Evolutionary conservation across 23 red algal genomes (phyloP).

Genomic region (Gracilaria domingensis): DNA sequence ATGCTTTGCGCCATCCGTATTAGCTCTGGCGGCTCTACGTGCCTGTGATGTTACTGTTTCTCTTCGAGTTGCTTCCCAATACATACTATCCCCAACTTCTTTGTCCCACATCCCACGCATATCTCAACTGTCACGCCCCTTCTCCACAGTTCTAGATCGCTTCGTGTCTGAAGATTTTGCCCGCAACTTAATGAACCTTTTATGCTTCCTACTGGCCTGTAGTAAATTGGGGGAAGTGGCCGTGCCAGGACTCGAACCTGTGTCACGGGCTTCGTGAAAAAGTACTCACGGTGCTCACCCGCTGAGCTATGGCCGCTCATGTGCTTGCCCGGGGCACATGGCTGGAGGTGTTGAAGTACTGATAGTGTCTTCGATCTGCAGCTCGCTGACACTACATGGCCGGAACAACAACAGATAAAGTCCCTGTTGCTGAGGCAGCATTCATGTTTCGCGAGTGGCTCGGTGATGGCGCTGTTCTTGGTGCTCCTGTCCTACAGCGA

Average conservation of each 20-base stretch:
- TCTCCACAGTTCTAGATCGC: conserved; percentile 56
- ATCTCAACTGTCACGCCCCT: conserved; percentile 50
- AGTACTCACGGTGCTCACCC: no score
- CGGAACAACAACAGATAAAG: conserved; percentile 63
- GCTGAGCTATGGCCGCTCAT: no score
- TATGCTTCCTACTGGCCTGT: conserved; percentile 92
- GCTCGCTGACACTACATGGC: no score
- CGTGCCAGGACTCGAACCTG: no score
- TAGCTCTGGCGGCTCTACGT: conserved; percentile 60
- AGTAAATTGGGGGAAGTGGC: no score
- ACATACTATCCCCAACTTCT: background rate
- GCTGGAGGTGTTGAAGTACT: no score
- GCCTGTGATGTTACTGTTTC: conserved; percentile 52
- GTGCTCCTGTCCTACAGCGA: conserved; percentile 62
- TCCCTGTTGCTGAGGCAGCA: conserved; percentile 80
- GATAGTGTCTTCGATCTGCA: no score
- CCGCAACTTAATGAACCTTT: conserved; percentile 72
- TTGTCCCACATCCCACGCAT: conserved; percentile 27
- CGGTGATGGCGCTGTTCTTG: conserved; percentile 30
- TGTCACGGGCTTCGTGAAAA: no score
- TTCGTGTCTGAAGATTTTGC: conserved; percentile 73
- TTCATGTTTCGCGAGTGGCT: conserved; percentile 82
- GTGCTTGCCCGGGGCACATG: no score
- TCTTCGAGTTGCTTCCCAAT: conserved; percentile 43
- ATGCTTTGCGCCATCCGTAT: conserved; percentile 26